Evolutionary conservation across 192 early-diverging fungal species (phyloP), one percentile per base, ranked within the genome.

Genomic region (Globomyces pollinis-pini): DNA sequence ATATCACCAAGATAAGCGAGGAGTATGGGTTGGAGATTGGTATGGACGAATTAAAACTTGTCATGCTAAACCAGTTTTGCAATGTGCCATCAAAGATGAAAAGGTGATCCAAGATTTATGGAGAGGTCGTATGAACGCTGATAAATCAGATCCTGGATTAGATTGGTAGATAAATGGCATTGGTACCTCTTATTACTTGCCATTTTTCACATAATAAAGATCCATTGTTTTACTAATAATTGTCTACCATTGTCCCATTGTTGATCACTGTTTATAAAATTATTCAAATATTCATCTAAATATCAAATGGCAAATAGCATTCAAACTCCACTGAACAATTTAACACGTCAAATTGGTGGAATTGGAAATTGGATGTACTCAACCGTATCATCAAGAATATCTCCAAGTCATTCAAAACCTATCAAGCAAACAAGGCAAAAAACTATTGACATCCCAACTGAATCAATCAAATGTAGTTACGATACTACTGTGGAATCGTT

Each of bases 31-130:
- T 20, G 76, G 68, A n/a, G 64, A 64, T 45, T 79, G 77, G 77
- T 76, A 76, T 44, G 77, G 77, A 29, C 63, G 77, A 12, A 73
- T 79, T 15, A 61, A 43, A 18, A 66, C 74, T 29, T 79, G 77
- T 51, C 68, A 79, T 34, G 72, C 67, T 26, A 63, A 68, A 12
- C 47, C 42, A 29, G 73, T 79, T 54, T 30, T 75, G 11, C 29
- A 75, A 35, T 44, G 47, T 21, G 70, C 69, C 6, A 39, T 79
- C 8, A 11, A 58, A 20, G 60, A 73, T 18, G 71, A 71, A 4
- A 64, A 69, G 43, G 53, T 79, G 6, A 73, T 79, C 61, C 63
- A 68, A 42, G 66, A 71, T 47, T 49, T 79, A 9, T 79, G 57
- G 59, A 18, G 77, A 16, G 77, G 77, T 13, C 39, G 54, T 3